phyloP scores from a whole-genome alignment of 2,329 filamentous ascomycete species.

The Fusarium fracticaudum region DNA sequence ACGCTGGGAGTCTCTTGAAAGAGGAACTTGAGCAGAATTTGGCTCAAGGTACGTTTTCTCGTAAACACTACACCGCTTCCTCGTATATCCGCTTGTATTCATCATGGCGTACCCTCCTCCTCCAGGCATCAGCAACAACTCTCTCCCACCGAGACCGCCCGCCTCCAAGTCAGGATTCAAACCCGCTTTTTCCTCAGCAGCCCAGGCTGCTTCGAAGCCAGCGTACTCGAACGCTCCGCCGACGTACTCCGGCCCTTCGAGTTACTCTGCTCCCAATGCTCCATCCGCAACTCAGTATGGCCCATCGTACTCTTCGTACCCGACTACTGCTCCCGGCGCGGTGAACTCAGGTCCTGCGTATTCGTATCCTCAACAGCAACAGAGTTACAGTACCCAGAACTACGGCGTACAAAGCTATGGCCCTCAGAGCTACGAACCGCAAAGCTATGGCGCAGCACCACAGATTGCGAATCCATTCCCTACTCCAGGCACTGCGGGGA shows the following conservation, averaged over 20 bases:
- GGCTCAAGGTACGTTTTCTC: constrained; percentile 63
- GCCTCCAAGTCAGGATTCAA: constrained; percentile 61
- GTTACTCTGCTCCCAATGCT: constrained; percentile 49
- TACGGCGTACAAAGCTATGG: constrained; percentile 50
- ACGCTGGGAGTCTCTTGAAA: constrained; percentile 19
- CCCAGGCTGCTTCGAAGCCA: constrained; percentile 48
- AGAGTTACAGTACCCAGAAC: constrained; percentile 36
- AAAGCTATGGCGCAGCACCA: constrained; percentile 61
- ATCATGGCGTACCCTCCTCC: constrained; percentile 88
- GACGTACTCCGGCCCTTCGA: constrained; percentile 44
- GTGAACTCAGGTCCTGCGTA: constrained; percentile 42
- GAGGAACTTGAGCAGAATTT: constrained; percentile 49
- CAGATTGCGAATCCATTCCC: constrained; percentile 86
- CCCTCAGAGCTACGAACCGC: constrained; percentile 40
- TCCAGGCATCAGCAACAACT: constrained; percentile 70
- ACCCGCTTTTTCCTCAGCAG: constrained; percentile 59
- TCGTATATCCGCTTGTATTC: constrained; percentile 57
- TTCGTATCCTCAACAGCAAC: constrained; percentile 41
- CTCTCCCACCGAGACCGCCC: constrained; percentile 80
- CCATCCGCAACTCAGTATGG: constrained; percentile 56
- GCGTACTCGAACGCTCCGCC: constrained; percentile 48
- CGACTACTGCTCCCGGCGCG: constrained; percentile 38
- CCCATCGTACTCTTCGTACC: constrained; percentile 53
- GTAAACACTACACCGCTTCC: constrained; percentile 39
- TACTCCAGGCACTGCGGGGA: constrained; percentile 58